Evolutionary conservation across 2,329 filamentous ascomycete genomes (phyloP), one percentile per base, ranked within the genome.

Genomic region (Basipetospora chlamydospora): DNA sequence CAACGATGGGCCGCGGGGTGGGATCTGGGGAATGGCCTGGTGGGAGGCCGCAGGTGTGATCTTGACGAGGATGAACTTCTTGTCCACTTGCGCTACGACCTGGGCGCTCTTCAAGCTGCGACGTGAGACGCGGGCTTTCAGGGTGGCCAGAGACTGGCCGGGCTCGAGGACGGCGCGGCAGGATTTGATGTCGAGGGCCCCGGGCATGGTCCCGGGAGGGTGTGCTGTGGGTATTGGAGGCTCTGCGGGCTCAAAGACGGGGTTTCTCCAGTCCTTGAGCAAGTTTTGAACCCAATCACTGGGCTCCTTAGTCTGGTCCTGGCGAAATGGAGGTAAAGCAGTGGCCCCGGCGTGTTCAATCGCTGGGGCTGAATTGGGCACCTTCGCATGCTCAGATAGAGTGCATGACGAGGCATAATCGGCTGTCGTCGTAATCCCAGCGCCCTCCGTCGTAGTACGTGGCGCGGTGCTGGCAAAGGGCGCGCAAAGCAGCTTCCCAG

Each of bases 21-120:
- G 11, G 13, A 20, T 10, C 16, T 13, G 11, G 13, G 36, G 16
- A 13, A 12, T 5, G 8, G 9, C 8, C 16, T 18, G 16, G 3
- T n/a, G n/a, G n/a, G n/a, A n/a, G 28, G 33, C 8, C 12, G 13
- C 28, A 11, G 52, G 41, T 0, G 55, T 51, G 34, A 83, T 58
- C 42, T 72, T 79, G 16, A 76, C 63, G 1, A 98, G 58, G 12
- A 98, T 80, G 50, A 93, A 98, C 53, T 98, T 98, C 11, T 63
- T 66, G 52, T 96, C 88, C 1, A 98, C 79, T 49, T 98, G 90
- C 0, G 76, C 67, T 28, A 98, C 68, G 1, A 94, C 63, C 33
- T 70, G 58, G 0, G 82, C 81, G 6, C 57, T 50, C 2, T 54
- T 51, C 7, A 95, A 59, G 1, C 66, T 67, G 4, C 60, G 48